A percentile compares a stretch with the other conserved stretches of the same genome.
Evolutionary conservation across 495 filamentous ascomycete genomes (phyloP).

Genomic region (Penicilliopsis zonata): DNA sequence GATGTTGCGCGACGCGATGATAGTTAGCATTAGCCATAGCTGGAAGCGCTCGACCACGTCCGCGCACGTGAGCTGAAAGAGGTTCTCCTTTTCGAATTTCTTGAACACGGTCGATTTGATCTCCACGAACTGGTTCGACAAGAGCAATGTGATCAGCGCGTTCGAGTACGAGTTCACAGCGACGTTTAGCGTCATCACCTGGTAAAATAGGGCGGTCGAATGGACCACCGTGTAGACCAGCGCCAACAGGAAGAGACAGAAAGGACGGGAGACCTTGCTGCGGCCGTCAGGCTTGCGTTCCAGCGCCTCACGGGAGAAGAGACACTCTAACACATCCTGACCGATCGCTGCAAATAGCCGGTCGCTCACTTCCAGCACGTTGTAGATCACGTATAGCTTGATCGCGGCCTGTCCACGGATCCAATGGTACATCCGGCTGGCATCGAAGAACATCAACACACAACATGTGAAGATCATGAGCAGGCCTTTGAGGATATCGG

Average conservation of each 20-base stretch:
- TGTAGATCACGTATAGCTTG: conserved; percentile 98
- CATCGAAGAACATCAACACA: conserved; percentile 84
- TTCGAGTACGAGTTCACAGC: conserved; percentile 99
- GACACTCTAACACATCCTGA: conserved; percentile 91
- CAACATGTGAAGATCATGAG: conserved; percentile 75
- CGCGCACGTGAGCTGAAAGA: conserved; percentile 92
- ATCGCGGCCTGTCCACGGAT: conserved; percentile 94
- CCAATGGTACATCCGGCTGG: conserved; percentile 95
- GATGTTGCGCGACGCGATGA: conserved; percentile 90
- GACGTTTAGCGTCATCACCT: conserved; percentile 94
- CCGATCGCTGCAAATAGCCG: conserved; percentile 80
- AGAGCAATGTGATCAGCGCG: conserved; percentile 75
- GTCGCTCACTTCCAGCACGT: conserved; percentile 83
- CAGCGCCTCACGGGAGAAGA: conserved; percentile 85
- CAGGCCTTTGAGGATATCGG: conserved; percentile 81
- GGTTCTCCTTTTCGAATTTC: conserved; percentile 92
- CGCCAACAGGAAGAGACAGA: conserved; percentile 82
- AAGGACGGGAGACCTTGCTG: conserved; percentile 82
- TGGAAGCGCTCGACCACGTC: conserved; percentile 97
- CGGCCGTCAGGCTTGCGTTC: conserved; percentile 78
- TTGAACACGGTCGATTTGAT: conserved; percentile 98
- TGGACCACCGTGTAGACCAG: conserved; percentile 81
- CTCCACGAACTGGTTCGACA: conserved; percentile 96
- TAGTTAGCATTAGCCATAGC: conserved; percentile 90
- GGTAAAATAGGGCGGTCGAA: conserved; percentile 81